Conservation (phyloP, 257 asterid genomes). For the Striga asiatica region DNA sequence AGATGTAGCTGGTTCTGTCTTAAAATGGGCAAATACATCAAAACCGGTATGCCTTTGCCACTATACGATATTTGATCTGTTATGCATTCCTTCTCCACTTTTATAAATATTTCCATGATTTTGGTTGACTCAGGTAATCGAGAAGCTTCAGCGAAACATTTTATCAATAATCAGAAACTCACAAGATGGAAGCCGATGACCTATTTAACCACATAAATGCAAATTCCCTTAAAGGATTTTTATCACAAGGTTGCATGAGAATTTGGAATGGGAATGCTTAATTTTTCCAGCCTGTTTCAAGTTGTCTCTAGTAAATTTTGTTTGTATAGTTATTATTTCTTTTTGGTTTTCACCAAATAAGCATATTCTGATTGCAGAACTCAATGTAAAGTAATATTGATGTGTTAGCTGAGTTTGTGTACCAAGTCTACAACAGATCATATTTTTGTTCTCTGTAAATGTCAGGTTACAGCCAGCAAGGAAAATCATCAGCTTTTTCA, state of each 20-base stretch:
- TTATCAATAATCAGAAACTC: constrained; percentile 38
- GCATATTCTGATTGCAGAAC: no score
- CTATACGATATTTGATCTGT: not conserved
- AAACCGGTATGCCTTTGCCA: constrained; percentile 34
- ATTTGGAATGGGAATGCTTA: not conserved
- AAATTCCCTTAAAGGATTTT: no score
- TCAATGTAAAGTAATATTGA: no score
- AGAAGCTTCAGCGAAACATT: constrained; percentile 46
- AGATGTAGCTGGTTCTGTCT: constrained; percentile 44
- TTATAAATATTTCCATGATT: not conserved
- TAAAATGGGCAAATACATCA: constrained; percentile 61
- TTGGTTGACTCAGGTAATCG: constrained; percentile 37
- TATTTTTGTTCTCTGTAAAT: not conserved
- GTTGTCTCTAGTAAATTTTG: not conserved
- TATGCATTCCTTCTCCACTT: not conserved
- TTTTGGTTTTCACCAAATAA: no score
- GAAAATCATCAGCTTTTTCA: not conserved
- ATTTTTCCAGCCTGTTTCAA: not conserved
- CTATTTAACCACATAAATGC: constrained; percentile 21
- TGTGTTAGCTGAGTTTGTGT: no score
- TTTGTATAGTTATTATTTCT: not conserved
- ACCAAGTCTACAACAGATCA: no score
- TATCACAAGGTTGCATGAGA: constrained; percentile 3
- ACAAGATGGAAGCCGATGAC: constrained; percentile 19
- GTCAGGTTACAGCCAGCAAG: not conserved